Base-by-base conservation (phyloP, 495 filamentous ascomycete species). In the Rhypophila decipiens region DNA sequence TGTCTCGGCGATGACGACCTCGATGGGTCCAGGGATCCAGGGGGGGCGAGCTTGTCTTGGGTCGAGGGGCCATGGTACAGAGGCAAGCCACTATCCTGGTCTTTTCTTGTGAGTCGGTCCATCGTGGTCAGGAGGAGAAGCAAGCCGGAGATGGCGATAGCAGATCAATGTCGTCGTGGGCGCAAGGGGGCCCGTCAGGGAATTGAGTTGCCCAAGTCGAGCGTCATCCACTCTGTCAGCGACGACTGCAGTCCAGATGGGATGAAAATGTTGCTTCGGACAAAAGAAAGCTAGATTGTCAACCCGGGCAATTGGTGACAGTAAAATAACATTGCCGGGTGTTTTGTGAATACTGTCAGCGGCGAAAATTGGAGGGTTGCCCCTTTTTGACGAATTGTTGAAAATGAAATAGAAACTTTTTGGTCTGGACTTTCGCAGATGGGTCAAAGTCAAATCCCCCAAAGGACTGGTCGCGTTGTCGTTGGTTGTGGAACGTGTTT, bases 21-120 rank as follows among this genome's bases (percentile, higher is more conserved):
- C 13, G 69, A 64, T 22, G 59, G 56, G 22, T 65, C 57, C 33
- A 48, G 23, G 21, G 47, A 38, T 7, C 54, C 59, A 11, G 61
- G 48, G 19, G 50, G 36, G 38, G 51, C 39, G 42, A 58, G 37
- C 11, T 48, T 42, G 31, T 49, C 52, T 31, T 42, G 38, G 39
- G 34, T 43, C 19, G 49, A 48, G 35, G 52, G 42, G 38, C 46
- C 33, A 17, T 57, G 46, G 50, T 53, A 63, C 17, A 63, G 53
- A 39, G 72, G 71, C 36, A 75, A 56, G 33, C 59, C 55, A 36
- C 67, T 65, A 50, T 60, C 59, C 48, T 59, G 53, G 40, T 60
- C 54, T 51, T 55, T 64, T 12, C 52, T 50, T 38, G 40, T 46
- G 31, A 64, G 55, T 33, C 60, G 60, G 31, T 65, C 63, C 63